Conservation (phyloP, 2,329 filamentous ascomycete species). For the Aspergillus ibericus region DNA sequence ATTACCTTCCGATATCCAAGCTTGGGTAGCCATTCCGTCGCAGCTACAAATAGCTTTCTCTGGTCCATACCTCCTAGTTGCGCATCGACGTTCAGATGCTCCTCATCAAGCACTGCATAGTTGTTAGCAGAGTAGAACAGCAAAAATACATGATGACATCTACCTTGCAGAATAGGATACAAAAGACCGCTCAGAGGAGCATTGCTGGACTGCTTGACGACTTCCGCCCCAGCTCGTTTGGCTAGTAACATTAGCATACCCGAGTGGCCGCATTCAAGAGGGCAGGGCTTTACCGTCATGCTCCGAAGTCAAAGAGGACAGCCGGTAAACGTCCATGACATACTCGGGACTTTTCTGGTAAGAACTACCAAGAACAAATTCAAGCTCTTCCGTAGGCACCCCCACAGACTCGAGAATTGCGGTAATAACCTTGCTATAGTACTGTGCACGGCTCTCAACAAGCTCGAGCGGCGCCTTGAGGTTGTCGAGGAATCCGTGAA, state of each 20-base stretch:
- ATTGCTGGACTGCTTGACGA: constrained; percentile 88
- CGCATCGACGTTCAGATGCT: constrained; percentile 81
- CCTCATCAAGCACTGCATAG: constrained; percentile 70
- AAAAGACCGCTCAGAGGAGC: constrained; percentile 71
- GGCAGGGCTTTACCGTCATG: constrained; percentile 52
- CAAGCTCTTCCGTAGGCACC: constrained; percentile 74
- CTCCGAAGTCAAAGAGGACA: constrained; percentile 60
- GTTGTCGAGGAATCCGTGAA: constrained; percentile 57
- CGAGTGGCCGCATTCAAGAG: too few species aligned
- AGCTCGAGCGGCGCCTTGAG: constrained; percentile 79
- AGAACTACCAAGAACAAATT: constrained; percentile 79
- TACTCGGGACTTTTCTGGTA: constrained; percentile 72
- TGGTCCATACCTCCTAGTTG: constrained; percentile 73
- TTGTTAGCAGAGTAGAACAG: too few species aligned
- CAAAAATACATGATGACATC: too few species aligned
- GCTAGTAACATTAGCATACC: constrained; percentile 43
- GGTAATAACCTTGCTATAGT: constrained; percentile 77
- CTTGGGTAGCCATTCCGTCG: constrained; percentile 80
- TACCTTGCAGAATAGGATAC: constrained; percentile 76
- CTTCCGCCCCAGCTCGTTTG: constrained; percentile 86
- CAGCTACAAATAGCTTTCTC: constrained; percentile 49
- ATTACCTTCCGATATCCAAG: constrained; percentile 72
- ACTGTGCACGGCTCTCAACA: constrained; percentile 75
- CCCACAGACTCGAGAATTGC: constrained; percentile 73
- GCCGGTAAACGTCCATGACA: constrained; percentile 82